Percentiles rank a stretch among this genome's conserved stretches.
These are phyloP conservation scores for Ambrosia hybrid DNA, from an alignment of 140 eudicot species.

Conservation along the genomic window DNA sequence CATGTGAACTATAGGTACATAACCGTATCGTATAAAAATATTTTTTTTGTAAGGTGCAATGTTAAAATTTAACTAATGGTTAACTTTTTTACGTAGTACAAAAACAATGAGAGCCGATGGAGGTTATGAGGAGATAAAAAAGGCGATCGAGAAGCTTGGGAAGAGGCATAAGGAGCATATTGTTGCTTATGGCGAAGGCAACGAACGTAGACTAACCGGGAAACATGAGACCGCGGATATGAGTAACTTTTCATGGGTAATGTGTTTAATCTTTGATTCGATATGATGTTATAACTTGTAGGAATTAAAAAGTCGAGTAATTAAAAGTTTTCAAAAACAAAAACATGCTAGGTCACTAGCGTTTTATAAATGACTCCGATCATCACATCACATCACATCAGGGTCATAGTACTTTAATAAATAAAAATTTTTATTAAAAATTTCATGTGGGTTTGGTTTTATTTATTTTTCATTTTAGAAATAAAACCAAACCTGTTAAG, in stretches of 20 bases:
- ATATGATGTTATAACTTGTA: background rate
- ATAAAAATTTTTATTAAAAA: no score
- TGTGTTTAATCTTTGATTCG: background rate
- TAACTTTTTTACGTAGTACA: slow-evolving; percentile 29
- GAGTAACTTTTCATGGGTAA: slow-evolving; percentile 52
- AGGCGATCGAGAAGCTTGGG: slow-evolving; percentile 55
- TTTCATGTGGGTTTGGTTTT: no score
- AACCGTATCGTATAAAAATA: background rate
- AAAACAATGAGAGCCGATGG: slow-evolving; percentile 54
- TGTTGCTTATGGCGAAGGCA: slow-evolving; percentile 60
- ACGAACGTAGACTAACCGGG: slow-evolving; percentile 56
- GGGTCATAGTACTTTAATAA: no score
- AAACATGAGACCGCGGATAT: slow-evolving; percentile 55
- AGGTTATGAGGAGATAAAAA: slow-evolving; percentile 49
- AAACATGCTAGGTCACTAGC: no score
- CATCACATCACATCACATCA: no score
- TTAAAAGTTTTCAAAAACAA: no score
- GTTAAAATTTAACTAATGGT: background rate
- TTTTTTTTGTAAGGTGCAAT: background rate
- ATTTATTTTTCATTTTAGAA: no score
- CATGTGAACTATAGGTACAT: slow-evolving; percentile 50
- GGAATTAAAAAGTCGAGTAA: background rate
- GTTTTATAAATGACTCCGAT: no score
- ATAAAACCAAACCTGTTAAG: no score
- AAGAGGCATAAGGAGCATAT: slow-evolving; percentile 51